Evolutionary conservation across 1,284 basidiomycete species (phyloP), one percentile per base, ranked within the genome.

Genomic region (Cerrena zonata): DNA sequence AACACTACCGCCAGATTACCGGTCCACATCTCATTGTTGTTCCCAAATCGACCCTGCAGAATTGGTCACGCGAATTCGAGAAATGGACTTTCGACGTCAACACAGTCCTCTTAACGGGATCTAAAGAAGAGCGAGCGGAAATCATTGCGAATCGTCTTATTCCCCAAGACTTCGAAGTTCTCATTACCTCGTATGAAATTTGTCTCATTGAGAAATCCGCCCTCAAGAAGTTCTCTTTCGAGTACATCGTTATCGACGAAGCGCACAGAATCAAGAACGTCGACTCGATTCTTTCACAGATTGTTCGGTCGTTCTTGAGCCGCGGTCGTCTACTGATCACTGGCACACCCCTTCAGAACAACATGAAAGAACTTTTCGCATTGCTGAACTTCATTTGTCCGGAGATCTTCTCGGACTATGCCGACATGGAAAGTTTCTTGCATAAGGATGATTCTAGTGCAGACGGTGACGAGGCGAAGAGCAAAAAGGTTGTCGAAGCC

Each of bases 211-310:
- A 99, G 65, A 94, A 94, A 71, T 79, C 82, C 23, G 80, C 89
- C 0, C 78, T 99, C 59, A 94, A 91, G 71, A 96, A 95, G 69
- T 91, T 98, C 63, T 89, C 88, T 0, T 99, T 97, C 77, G 92
- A 96, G 71, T 99, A 99, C 72, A 98, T 99, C 68, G 80, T 93
- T 59, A 99, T 99, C 64, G 95, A 99, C 72, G 96, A 99, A 71
- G 96, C 95, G 0, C 96, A 99, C 65, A 89, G 95, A 36, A 99
- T 99, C 81, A 99, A 99, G 77, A 99, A 99, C 62, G 94, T 95
- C 61, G 93, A 99, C 66, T 97, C 93, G 25, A 89, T 98, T 61
- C 80, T 99, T 11, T 89, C 88, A 15, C 93, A 98, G 70, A 97
- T 99, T 62, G 94, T 99, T 48, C 84, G 95, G 54, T 77, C 89